Evolutionary conservation across 192 early-diverging fungal species (phyloP), one percentile per base, ranked within the genome.

Genomic region (Backusella liffmaniae): DNA sequence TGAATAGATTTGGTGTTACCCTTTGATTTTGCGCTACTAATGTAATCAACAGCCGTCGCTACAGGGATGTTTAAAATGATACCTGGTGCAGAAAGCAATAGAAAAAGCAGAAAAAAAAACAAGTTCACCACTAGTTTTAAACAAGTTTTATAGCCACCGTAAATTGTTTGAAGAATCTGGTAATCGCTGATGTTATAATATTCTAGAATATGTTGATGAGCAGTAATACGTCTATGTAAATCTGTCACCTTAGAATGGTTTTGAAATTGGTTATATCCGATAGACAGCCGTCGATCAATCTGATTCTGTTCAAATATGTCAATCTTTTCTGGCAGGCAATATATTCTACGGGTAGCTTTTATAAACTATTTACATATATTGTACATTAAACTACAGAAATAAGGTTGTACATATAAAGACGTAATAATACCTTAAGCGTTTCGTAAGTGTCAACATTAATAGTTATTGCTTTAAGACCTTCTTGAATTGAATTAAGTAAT

Each of bases 161-260:
- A 81, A 2, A 80, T 84, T 70, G 92, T 95, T 30, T 88, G 91
- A 56, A 94, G 87, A 16, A 98, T 97, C 86, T 99, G 97, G 83
- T 98, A 95, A 76, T 99, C 96, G 23, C 90, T 90, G 68, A 99
- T 89, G n/a, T 96, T 95, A 82, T 97, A 96, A 83, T 94, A 95
- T 59, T 91, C 90, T 68, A 99, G 86, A 76, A 95, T 87, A 75
- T 90, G 87, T 82, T 98, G 95, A 84, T 98, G 98, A 18, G 92
- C 88, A 62, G 88, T 83, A 10, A 98, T 90, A 37, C 90, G 88
- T 37, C 90, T 83, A 39, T 88, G 89, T 41, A 95, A 81, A n/a
- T 94, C 92, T 72, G 90, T 85, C 18, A 98, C 92, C 37, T 88
- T 90, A 5, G 92, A 92, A 72, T 96, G 84, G 76, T 97, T 90